phyloP scores from a whole-genome alignment of 2,329 filamentous ascomycete genomes.

The Monosporascus cannonballus region DNA sequence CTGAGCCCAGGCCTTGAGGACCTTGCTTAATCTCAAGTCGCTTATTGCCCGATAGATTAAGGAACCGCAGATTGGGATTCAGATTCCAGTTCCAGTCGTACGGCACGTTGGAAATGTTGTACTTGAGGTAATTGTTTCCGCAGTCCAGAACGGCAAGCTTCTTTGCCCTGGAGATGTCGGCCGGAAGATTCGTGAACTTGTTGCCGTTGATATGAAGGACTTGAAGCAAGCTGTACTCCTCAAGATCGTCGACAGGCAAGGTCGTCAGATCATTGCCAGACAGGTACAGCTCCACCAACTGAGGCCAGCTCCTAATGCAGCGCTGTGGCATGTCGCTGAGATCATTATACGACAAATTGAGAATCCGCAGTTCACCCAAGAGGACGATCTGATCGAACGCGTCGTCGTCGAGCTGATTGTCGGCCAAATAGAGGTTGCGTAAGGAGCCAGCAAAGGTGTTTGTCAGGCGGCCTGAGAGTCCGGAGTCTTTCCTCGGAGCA shows the following conservation, averaged over 20 bases:
- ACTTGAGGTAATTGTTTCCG: constrained; percentile 91
- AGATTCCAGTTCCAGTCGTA: constrained; percentile 99
- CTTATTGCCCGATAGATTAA: constrained; percentile 96
- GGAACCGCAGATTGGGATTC: constrained; percentile 89
- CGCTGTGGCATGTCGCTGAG: constrained; percentile 87
- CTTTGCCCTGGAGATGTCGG: constrained; percentile 89
- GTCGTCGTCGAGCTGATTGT: constrained; percentile 91
- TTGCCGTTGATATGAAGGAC: constrained; percentile 95
- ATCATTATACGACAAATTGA: constrained; percentile 94
- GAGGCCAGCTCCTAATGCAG: constrained; percentile 82
- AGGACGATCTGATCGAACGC: constrained; percentile 87
- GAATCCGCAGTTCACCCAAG: constrained; percentile 73
- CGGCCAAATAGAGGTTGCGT: constrained; percentile 78
- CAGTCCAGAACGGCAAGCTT: constrained; percentile 90
- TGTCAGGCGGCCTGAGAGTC: constrained; percentile 68
- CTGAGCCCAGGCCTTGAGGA: constrained; percentile 45
- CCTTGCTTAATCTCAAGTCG: constrained; percentile 81
- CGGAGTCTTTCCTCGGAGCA: constrained; percentile 76
- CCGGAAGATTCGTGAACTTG: constrained; percentile 93
- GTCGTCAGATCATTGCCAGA: constrained; percentile 93
- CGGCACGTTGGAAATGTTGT: constrained; percentile 98
- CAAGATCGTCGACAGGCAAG: constrained; percentile 86
- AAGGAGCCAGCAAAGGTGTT: constrained; percentile 87
- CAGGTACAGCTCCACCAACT: constrained; percentile 85
- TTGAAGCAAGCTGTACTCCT: constrained; percentile 81